phyloP scores from a whole-genome alignment of 148 eudicot species.

The Polygonum aviculare region DNA sequence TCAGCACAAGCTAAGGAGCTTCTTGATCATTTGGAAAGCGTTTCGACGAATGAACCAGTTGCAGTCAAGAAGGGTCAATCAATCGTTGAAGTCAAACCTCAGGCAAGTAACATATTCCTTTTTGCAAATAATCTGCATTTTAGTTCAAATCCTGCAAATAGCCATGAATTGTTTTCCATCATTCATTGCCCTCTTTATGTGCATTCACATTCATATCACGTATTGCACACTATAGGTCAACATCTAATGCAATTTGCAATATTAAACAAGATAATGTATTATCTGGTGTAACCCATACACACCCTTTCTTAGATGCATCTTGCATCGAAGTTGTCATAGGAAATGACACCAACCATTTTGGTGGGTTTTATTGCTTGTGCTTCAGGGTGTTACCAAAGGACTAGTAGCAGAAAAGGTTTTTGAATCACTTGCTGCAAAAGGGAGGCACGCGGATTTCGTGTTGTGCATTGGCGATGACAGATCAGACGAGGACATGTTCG shows the following conservation, averaged over 20 bases:
- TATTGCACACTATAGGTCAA: no score
- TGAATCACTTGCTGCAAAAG: neutral
- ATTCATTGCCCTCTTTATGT: neutral
- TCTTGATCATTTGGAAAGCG: slow-evolving; percentile 48
- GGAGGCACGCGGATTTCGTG: slow-evolving; percentile 9
- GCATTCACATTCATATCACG: no score
- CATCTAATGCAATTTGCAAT: no score
- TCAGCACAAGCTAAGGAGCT: slow-evolving; percentile 47
- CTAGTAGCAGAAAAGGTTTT: slow-evolving; percentile 9
- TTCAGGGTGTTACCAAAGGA: slow-evolving; percentile 9
- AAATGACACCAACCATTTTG: no score
- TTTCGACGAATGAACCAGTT: slow-evolving; percentile 44
- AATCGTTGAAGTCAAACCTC: slow-evolving; percentile 34
- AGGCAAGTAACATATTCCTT: slow-evolving; percentile 15
- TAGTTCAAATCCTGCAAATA: neutral
- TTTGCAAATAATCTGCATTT: neutral
- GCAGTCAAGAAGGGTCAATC: slow-evolving; percentile 43
- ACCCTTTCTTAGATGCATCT: no score
- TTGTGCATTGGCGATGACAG: slow-evolving; percentile 30
- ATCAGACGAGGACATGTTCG: slow-evolving; percentile 37
- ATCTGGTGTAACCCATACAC: no score
- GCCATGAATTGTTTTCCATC: neutral
- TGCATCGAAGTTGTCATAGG: no score
- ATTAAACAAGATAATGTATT: no score
- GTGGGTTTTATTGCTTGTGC: neutral